Evolutionary conservation across 257 asterid species (phyloP).

Genomic region (Euphrasia confusa): DNA sequence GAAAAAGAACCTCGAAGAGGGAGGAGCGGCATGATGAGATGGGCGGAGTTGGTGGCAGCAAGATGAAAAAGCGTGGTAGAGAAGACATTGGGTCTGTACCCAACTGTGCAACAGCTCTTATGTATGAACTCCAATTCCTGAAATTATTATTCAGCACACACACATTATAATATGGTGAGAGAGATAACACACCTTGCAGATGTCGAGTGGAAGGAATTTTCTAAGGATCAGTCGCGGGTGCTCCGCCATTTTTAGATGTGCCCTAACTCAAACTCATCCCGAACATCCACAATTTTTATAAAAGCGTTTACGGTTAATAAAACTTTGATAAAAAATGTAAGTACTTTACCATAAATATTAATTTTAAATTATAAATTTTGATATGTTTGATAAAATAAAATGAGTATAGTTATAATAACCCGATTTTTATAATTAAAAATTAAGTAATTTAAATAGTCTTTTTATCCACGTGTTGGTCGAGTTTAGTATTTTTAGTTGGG

Average conservation of each 20-base stretch:
- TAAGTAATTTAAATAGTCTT: too few relatives aligned
- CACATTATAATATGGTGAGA: background rate
- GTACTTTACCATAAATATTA: too few relatives aligned
- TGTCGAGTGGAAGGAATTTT: slow-evolving; percentile 35
- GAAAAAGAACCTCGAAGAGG: slow-evolving; percentile 56
- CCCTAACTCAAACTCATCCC: too few relatives aligned
- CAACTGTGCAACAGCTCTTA: slow-evolving; percentile 80
- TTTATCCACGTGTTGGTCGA: too few relatives aligned
- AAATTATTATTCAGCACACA: background rate
- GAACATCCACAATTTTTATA: too few relatives aligned
- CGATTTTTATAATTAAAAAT: too few relatives aligned
- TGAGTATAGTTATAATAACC: too few relatives aligned
- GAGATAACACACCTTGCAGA: slow-evolving; percentile 37
- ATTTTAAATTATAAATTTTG: too few relatives aligned
- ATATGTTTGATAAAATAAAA: too few relatives aligned
- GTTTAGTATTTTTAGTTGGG: too few relatives aligned
- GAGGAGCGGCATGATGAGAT: slow-evolving; percentile 71
- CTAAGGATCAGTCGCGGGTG: slow-evolving; percentile 43
- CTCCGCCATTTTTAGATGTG: slow-evolving; percentile 17
- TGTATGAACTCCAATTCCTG: slow-evolving; percentile 88
- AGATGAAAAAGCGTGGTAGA: slow-evolving; percentile 92
- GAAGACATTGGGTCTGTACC: slow-evolving; percentile 85
- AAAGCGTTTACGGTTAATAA: too few relatives aligned
- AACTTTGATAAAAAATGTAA: too few relatives aligned
- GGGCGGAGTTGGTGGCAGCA: slow-evolving; percentile 70